phyloP scores from a whole-genome alignment of 2,329 filamentous ascomycete species.

The Sclerotinia glacialis region DNA sequence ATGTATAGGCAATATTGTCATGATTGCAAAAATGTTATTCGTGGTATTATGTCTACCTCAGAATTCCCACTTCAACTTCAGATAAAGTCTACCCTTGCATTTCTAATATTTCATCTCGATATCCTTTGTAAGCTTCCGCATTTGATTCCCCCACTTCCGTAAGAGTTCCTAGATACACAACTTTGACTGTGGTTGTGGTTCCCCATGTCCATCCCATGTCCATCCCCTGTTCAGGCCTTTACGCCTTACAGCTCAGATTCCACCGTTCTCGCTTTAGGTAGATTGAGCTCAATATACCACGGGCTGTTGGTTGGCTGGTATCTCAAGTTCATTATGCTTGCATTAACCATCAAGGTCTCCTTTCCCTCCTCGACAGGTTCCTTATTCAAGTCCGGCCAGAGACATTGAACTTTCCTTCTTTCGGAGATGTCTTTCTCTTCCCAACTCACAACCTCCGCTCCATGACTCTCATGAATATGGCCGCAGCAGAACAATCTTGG shows the following conservation, averaged over 20 bases:
- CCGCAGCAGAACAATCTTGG: slow-evolving; percentile 61
- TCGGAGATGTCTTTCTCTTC: slow-evolving; percentile 49
- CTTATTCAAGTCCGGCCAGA: background rate
- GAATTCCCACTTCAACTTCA: too few relatives aligned
- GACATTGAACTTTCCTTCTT: background rate
- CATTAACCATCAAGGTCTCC: slow-evolving; percentile 49
- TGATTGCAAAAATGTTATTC: too few relatives aligned
- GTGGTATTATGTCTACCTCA: too few relatives aligned
- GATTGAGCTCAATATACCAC: slow-evolving; percentile 41
- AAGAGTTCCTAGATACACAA: too few relatives aligned
- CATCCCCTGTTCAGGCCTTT: background rate
- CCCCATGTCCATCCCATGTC: too few relatives aligned
- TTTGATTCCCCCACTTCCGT: too few relatives aligned
- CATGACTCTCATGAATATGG: slow-evolving; percentile 62
- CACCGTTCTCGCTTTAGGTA: background rate
- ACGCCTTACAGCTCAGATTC: background rate
- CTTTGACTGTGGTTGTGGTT: too few relatives aligned
- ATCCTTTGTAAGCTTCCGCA: background rate
- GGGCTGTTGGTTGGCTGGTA: slow-evolving; percentile 48
- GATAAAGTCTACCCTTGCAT: too few relatives aligned
- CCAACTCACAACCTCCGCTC: slow-evolving; percentile 54
- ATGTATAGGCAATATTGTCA: too few relatives aligned
- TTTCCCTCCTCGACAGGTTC: slow-evolving; percentile 16
- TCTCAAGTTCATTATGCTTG: slow-evolving; percentile 48
- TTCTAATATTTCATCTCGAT: background rate